Evolutionary conservation across 768 basidiomycete genomes (phyloP), one percentile per base, ranked within the genome.

Genomic region (Termitomyces sp.): DNA sequence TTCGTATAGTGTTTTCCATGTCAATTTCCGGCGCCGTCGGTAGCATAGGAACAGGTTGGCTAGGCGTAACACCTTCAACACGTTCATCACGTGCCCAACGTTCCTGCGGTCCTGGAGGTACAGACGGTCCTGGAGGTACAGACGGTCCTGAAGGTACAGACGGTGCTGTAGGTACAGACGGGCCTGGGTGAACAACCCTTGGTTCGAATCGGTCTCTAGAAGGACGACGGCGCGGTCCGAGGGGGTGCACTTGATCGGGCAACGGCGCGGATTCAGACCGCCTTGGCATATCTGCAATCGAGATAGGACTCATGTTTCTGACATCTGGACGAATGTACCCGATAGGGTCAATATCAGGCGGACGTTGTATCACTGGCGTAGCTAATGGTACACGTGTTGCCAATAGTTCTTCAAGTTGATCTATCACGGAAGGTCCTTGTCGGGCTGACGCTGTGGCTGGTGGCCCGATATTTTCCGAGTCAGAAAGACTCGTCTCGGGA

Each of bases 401-500:
- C 30, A 90, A 64, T 36, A 89, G 77, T 8, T 86, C 83, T 58
- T 84, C 81, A 5, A 90, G 69, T 55, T 83, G 80, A 52, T 87
- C 79, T 9, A 82, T 81, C 39, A 89, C 72, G 0, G 86, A 81
- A 4, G 75, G 80, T 8, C 80, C 81, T 31, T 76, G 57, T 33
- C 77, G 78, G 5, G 77, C 68, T 6, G 83, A 77, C 9, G 75
- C 69, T 6, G 81, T 80, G n/a, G 82, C 71, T 0, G 80, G 78
- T 67, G 69, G 72, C 16, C 54, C 57, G 5, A 2, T 2, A 42
- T 42, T 3, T 42, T 63, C 58, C 24, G 69, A 59, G 22, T 60
- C 62, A 45, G 66, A 63, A 27, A 76, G 60, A 44, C 68, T 70
- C 27, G 66, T 66, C 24, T 69, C 69, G 1, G 67, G 69, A 30